A percentile compares a stretch with the other conserved stretches of the same genome.
Evolutionary conservation across 768 basidiomycete species (phyloP).

Genomic region (Suillus placidus): DNA sequence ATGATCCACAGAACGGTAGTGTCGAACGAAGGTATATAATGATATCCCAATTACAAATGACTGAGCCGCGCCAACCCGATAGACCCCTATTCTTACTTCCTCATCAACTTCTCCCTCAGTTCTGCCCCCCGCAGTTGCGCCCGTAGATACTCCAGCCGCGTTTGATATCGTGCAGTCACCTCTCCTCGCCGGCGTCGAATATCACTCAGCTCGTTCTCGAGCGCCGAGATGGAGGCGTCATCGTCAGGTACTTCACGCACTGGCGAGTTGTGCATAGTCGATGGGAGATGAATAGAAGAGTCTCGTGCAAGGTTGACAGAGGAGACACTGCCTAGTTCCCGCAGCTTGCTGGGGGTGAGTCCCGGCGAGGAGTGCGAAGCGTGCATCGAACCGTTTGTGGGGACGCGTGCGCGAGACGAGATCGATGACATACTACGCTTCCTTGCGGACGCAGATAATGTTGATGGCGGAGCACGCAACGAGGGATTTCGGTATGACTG

Average conservation of each 20-base stretch:
- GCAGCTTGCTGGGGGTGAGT: conserved; percentile 32
- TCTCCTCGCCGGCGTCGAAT: conserved; percentile 71
- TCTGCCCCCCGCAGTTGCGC: conserved; percentile 85
- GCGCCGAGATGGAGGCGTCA: conserved; percentile 38
- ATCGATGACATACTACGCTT: conserved; percentile 67
- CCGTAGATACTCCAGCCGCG: conserved; percentile 75
- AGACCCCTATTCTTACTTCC: conserved; percentile 42
- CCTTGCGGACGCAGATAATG: conserved; percentile 41
- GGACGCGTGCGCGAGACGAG: conserved; percentile 46
- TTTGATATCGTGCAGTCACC: conserved; percentile 71
- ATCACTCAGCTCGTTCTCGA: conserved; percentile 67
- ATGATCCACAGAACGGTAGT: not conserved
- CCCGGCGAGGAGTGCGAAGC: conserved; percentile 39
- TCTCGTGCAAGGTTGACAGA: conserved; percentile 57
- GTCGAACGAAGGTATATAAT: conserved; percentile 5
- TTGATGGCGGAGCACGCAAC: conserved; percentile 35
- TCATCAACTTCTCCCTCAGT: conserved; percentile 78
- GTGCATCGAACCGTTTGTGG: conserved; percentile 16
- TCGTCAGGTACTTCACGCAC: conserved; percentile 28
- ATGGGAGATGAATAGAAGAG: conserved; percentile 33
- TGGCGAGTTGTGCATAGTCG: conserved; percentile 46
- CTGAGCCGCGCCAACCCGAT: not conserved
- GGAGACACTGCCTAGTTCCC: conserved; percentile 42
- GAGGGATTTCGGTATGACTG: conserved; percentile 32
- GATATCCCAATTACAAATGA: conserved; percentile 7